Base-by-base conservation (phyloP, 176 grass and related monocot genomes). In the Triticum dicoccoides region DNA sequence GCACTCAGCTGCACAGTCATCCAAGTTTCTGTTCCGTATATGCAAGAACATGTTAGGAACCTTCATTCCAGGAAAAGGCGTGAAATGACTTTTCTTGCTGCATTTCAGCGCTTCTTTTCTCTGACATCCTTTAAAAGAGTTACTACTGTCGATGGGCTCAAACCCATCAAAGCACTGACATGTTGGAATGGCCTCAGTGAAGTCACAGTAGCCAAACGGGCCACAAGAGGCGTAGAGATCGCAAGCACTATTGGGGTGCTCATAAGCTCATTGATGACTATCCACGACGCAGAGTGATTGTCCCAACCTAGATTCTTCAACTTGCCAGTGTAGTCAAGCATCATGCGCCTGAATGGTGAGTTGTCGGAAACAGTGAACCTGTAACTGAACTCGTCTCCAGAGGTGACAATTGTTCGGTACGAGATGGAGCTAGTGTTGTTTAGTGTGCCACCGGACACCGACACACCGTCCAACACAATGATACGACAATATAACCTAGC, bases 11-110 rank as follows among this genome's bases (percentile, higher is more conserved):
- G 4, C 21, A 6, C 69, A 72, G 0, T 91, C 45, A 45, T 94
- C 87, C 0, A 85, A 89, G 63, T 89, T 94, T 66, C 5, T 72
- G 5, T 94, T 74, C 84, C 84, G 85, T 21, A 91, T 52, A 0
- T 72, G 69, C 37, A 42, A 23, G 69, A 72, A 72, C 4, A 42
- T 72, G 37, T 6, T 10, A 0, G 69, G 69, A 72, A 62, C n/a
- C 61, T 62, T 62, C 61, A 62, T 62, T 21, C 5, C 21, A 62
- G 21, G n/a, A 21, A 62, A 24, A 21, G n/a, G 1, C 9, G n/a
- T 23, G n/a, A 62, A 62, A 23, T 11, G 61, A 24, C 61, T 62
- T 62, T 24, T n/a, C n/a, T 62, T 25, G 61, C n/a, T 2, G n/a
- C 61, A 62, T 62, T 62, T 4, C 9, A 62, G n/a, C 3, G 8